A percentile compares a stretch with the other conserved stretches of the same genome.
Evolutionary conservation across 176 grass and related monocot genomes (phyloP).

Genomic region (Panicum miliaceum): DNA sequence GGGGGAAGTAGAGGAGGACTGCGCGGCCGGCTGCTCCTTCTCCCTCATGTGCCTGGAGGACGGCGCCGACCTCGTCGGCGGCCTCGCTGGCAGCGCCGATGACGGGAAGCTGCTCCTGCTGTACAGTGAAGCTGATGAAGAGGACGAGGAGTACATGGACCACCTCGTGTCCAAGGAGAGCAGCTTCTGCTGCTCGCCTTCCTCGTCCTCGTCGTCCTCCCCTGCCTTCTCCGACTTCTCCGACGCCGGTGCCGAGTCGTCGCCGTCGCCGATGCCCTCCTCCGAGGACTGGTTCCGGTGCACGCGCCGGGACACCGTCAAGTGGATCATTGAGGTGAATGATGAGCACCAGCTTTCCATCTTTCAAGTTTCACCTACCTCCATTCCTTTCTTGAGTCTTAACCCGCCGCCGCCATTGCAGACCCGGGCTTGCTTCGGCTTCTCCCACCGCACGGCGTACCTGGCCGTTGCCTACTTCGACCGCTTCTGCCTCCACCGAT

Average conservation of each 20-base stretch:
- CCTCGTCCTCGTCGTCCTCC: not conserved
- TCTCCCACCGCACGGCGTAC: constrained; percentile 77
- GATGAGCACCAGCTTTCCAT: not conserved
- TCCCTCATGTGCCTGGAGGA: constrained; percentile 89
- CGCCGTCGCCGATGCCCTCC: constrained; percentile 24
- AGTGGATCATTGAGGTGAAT: constrained; percentile 80
- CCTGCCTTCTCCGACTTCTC: not conserved
- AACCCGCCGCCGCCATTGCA: constrained; percentile 37
- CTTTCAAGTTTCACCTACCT: not conserved
- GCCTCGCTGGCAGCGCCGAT: not conserved
- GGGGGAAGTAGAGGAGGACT: constrained; percentile 46
- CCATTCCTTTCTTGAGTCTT: constrained; percentile 24
- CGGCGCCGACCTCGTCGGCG: constrained; percentile 48
- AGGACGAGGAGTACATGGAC: constrained; percentile 68
- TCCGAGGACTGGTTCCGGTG: constrained; percentile 56
- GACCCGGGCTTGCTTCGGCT: constrained; percentile 67
- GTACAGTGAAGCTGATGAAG: not conserved
- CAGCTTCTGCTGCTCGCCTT: constrained; percentile 43
- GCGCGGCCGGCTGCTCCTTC: constrained; percentile 41
- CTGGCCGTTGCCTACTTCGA: constrained; percentile 78
- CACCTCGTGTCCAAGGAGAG: constrained; percentile 73
- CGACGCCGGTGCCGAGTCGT: constrained; percentile 5
- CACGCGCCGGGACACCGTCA: constrained; percentile 49
- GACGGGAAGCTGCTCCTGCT: not conserved
- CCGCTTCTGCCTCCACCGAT: constrained; percentile 71